Conservation (phyloP, 2,329 filamentous ascomycete species). For the Trichoderma cornu-damae region DNA sequence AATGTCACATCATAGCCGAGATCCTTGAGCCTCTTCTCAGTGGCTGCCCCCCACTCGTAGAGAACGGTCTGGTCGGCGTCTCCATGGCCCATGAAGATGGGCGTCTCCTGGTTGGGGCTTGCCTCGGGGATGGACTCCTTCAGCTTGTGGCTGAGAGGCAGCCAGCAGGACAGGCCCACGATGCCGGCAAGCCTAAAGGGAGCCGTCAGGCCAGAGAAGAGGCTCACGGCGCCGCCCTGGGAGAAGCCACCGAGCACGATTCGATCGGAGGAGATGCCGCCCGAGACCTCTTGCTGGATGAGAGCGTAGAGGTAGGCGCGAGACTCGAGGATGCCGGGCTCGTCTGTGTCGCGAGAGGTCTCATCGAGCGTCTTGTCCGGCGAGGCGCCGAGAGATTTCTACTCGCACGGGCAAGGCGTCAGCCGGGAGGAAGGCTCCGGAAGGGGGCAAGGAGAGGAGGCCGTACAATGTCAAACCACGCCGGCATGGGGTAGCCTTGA, state of each 20-base stretch:
- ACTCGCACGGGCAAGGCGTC: not conserved
- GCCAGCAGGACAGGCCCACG: slow-evolving; percentile 76
- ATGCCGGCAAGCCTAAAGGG: slow-evolving; percentile 76
- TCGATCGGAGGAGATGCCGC: slow-evolving; percentile 71
- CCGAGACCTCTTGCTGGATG: slow-evolving; percentile 70
- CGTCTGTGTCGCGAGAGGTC: slow-evolving; percentile 50
- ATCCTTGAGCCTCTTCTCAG: slow-evolving; percentile 58
- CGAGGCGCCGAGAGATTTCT: slow-evolving; percentile 35
- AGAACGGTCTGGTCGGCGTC: slow-evolving; percentile 65
- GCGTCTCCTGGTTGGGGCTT: slow-evolving; percentile 55
- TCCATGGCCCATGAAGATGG: slow-evolving; percentile 82
- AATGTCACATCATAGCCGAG: slow-evolving; percentile 70
- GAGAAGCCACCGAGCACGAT: slow-evolving; percentile 84
- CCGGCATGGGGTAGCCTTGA: slow-evolving; percentile 73
- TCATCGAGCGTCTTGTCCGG: not conserved
- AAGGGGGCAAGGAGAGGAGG: too few relatives aligned
- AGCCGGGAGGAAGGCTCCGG: too few relatives aligned
- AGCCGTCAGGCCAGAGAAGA: slow-evolving; percentile 73
- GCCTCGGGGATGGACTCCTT: slow-evolving; percentile 35
- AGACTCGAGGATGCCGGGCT: slow-evolving; percentile 66
- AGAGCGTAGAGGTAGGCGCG: slow-evolving; percentile 72
- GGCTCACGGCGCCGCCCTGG: slow-evolving; percentile 80
- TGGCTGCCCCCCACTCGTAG: slow-evolving; percentile 60
- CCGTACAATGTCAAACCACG: slow-evolving; percentile 75
- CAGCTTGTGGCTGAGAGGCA: slow-evolving; percentile 57